Conservation (phyloP, 345 rosid species). For the Pistacia vera region DNA sequence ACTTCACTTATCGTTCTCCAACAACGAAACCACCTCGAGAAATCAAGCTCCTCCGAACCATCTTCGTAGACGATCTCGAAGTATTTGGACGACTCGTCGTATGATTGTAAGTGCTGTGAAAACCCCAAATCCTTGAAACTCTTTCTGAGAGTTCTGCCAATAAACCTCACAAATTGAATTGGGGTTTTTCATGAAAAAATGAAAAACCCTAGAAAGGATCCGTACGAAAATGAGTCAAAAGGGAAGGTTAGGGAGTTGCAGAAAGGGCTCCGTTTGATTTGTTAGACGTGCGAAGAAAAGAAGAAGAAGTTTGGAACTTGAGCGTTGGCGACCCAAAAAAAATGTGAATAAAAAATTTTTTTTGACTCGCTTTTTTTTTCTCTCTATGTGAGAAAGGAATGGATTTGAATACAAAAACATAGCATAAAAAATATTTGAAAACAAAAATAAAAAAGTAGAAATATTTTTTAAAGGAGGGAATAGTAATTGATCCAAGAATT, state of each 20-base stretch:
- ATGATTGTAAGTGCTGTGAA: constrained; percentile 52
- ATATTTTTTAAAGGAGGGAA: no score
- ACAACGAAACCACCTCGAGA: constrained; percentile 43
- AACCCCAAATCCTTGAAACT: constrained; percentile 46
- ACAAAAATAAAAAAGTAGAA: no score
- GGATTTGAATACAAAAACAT: no score
- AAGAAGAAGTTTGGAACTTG: no score
- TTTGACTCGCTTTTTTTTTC: neutral
- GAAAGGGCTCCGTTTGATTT: neutral
- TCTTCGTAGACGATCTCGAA: constrained; percentile 64
- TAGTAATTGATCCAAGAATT: no score
- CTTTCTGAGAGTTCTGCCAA: constrained; percentile 69
- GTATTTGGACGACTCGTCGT: constrained; percentile 53
- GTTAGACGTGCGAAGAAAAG: constrained; percentile 1
- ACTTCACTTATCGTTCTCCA: constrained; percentile 24
- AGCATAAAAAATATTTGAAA: no score
- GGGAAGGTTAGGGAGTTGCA: neutral
- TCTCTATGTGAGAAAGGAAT: no score
- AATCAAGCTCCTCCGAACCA: constrained; percentile 67
- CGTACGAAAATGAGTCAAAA: neutral
- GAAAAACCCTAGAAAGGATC: neutral
- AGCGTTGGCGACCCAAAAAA: no score
- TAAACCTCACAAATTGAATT: constrained; percentile 44
- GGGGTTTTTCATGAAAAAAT: neutral
- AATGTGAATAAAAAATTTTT: neutral